Conservation (phyloP, 495 filamentous ascomycete species). For the Thermochaetoides thermophila region DNA sequence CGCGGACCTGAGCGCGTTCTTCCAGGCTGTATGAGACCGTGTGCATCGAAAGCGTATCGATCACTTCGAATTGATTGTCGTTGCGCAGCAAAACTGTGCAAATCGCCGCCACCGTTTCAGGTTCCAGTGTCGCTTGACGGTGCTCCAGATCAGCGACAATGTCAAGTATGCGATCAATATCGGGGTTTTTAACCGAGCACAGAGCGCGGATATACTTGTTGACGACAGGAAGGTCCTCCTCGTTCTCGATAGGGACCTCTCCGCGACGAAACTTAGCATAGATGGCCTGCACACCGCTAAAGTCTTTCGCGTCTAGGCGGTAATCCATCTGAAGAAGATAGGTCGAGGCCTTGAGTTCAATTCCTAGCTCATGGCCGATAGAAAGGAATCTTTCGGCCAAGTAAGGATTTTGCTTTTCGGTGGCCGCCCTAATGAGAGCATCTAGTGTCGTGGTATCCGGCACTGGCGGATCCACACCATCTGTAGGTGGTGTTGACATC, state of each 20-base stretch:
- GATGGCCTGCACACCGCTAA: constrained; percentile 47
- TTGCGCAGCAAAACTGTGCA: constrained; percentile 53
- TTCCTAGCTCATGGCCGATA: constrained; percentile 45
- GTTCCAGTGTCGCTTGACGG: constrained; percentile 48
- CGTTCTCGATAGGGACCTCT: constrained; percentile 28
- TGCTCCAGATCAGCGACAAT: constrained; percentile 63
- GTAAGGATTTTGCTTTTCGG: constrained; percentile 51
- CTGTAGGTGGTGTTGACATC: constrained; percentile 10
- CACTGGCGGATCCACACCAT: constrained; percentile 24
- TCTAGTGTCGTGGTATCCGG: constrained; percentile 65
- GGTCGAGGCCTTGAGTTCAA: constrained; percentile 49
- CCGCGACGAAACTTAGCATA: constrained; percentile 43
- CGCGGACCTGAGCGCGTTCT: constrained; percentile 48
- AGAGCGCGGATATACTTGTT: constrained; percentile 67
- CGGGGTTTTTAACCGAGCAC: constrained; percentile 35
- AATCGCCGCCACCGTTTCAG: constrained; percentile 57
- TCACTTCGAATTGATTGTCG: constrained; percentile 57
- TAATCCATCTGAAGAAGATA: constrained; percentile 63
- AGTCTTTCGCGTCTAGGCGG: constrained; percentile 50
- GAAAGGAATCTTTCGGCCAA: constrained; percentile 56
- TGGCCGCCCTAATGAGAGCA: constrained; percentile 55
- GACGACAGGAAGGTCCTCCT: constrained; percentile 46
- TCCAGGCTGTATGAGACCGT: constrained; percentile 44
- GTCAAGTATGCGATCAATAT: constrained; percentile 53
- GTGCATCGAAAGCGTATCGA: constrained; percentile 61